These are phyloP conservation scores for Parascedosporium putredinis DNA, from an alignment of 2,329 filamentous ascomycete species.

Conservation along the genomic window DNA sequence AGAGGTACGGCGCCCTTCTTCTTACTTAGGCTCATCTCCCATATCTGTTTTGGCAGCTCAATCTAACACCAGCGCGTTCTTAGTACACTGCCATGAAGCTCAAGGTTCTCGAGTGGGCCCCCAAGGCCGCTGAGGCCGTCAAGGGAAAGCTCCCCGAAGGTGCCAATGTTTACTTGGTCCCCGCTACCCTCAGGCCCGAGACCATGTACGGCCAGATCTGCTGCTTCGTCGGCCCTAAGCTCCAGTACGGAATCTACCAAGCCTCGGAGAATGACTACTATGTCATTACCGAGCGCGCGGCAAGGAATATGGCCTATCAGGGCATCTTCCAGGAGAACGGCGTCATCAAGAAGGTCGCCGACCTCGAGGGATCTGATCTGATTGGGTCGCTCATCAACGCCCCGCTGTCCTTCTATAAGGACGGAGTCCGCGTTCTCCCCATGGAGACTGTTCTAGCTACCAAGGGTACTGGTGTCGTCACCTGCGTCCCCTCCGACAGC, in stretches of 20 bases:
- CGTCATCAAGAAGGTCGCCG: constrained; percentile 61
- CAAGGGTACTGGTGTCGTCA: constrained; percentile 95
- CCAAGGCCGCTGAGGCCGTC: constrained; percentile 59
- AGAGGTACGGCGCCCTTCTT: constrained; percentile 31
- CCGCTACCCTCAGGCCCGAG: constrained; percentile 86
- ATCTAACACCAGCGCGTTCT: not conserved
- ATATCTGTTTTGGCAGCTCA: not conserved
- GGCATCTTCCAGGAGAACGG: constrained; percentile 72
- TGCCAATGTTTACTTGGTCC: constrained; percentile 77
- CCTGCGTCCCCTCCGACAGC: constrained; percentile 89
- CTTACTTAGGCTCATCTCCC: too few species aligned
- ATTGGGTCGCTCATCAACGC: constrained; percentile 85
- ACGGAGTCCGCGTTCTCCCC: constrained; percentile 78
- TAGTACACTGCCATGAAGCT: constrained; percentile 82
- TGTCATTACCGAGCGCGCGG: constrained; percentile 73
- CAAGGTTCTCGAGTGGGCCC: constrained; percentile 81
- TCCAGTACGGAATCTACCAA: constrained; percentile 83
- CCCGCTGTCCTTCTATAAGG: constrained; percentile 74
- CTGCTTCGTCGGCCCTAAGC: constrained; percentile 86
- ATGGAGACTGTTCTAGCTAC: constrained; percentile 90
- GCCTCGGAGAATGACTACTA: constrained; percentile 70
- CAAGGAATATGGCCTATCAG: constrained; percentile 95
- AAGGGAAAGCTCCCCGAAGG: constrained; percentile 68
- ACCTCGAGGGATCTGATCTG: constrained; percentile 67
- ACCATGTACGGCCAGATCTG: constrained; percentile 98